Conservation (phyloP, 495 filamentous ascomycete species). For the Penicillium pulvis region DNA sequence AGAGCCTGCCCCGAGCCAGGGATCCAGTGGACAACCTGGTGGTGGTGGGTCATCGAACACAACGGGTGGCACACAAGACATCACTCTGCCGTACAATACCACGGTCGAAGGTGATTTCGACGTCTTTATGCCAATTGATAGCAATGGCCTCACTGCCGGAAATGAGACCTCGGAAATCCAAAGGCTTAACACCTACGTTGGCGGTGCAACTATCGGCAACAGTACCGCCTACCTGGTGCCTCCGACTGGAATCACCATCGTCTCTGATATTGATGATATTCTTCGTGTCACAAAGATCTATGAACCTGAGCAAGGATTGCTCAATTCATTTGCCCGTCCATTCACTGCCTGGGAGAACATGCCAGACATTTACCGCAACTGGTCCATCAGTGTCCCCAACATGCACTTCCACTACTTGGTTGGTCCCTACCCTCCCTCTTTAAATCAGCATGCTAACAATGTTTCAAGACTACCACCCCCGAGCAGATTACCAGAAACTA, state of each 20-base stretch:
- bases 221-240: slow-evolving; percentile 77
- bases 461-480: slow-evolving; percentile 65
- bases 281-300: slow-evolving; percentile 84
- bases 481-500: slow-evolving; percentile 78
- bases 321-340: slow-evolving; percentile 74
- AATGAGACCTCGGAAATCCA: slow-evolving; percentile 64
- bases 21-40: slow-evolving; percentile 51
- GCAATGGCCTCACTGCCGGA: slow-evolving; percentile 54
- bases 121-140: slow-evolving; percentile 58
- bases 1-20: slow-evolving; percentile 51
- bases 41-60: slow-evolving; percentile 56
- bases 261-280: slow-evolving; percentile 80
- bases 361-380: slow-evolving; percentile 72
- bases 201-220: slow-evolving; percentile 66
- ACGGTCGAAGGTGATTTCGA: slow-evolving; percentile 72
- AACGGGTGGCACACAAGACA: slow-evolving; percentile 55
- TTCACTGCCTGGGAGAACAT: slow-evolving; percentile 77
- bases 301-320: slow-evolving; percentile 66
- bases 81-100: slow-evolving; percentile 58
- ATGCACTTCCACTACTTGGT: slow-evolving; percentile 78
- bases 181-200: slow-evolving; percentile 64
- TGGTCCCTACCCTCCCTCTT: not conserved
- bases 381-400: slow-evolving; percentile 58
- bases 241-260: slow-evolving; percentile 62
- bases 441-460: not conserved